Percentiles rank a stretch among this genome's conserved stretches.
These are phyloP conservation scores for Acanthamoeba comandoni DNA, from an alignment of 208 protist genomes.

Conservation along the genomic window DNA sequence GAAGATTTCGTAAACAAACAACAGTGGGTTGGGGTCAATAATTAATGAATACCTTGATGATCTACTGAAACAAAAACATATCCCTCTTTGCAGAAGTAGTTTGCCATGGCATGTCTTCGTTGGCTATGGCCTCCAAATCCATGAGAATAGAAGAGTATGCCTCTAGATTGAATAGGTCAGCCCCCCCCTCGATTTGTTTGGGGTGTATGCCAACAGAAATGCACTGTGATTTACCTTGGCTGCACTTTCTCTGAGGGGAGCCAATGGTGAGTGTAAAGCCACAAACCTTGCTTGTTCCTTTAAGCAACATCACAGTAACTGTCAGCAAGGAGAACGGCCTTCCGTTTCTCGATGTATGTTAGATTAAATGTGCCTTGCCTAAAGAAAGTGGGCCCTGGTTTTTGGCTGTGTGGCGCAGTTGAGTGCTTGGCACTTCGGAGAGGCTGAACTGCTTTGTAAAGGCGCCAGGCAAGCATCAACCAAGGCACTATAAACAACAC, in stretches of 20 bases:
- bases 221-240: too few species aligned
- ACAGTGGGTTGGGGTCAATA: not conserved
- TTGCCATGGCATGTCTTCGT: slow-evolving; percentile 6
- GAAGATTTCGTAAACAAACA: too few species aligned
- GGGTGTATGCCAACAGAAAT: too few species aligned
- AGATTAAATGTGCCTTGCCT: too few species aligned
- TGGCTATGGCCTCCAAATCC: slow-evolving; percentile 46
- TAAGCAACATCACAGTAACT: too few species aligned
- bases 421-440: not conserved
- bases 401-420: not conserved
- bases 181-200: too few species aligned
- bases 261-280: slow-evolving; percentile 60
- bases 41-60: slow-evolving; percentile 7
- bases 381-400: slow-evolving; percentile 28
- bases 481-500: not conserved
- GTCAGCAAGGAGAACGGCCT: too few species aligned
- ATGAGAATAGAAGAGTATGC: slow-evolving; percentile 27
- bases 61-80: slow-evolving; percentile 14
- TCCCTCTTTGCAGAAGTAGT: not conserved
- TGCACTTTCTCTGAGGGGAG: not conserved
- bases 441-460: not conserved
- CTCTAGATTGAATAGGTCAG: not conserved
- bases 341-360: too few species aligned
- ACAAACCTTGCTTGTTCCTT: slow-evolving; percentile 67
- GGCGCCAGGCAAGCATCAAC: not conserved